Conservation (phyloP, 306 rosid species). For the Gillenia trifoliata region DNA sequence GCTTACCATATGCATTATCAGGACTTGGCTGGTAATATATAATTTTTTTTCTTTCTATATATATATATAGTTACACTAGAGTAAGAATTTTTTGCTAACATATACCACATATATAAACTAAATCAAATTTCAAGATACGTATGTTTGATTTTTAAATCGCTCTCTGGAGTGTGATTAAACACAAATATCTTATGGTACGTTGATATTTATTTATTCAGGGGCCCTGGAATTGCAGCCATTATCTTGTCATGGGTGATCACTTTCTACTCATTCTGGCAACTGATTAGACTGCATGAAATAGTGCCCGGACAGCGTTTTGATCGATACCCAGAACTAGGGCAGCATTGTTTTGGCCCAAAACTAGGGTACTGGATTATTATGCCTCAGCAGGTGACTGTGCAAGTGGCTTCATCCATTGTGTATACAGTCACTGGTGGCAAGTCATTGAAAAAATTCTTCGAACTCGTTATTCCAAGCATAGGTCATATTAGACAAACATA, state of each 20-base stretch:
- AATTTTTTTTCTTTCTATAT: not conserved
- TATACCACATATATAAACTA: not conserved
- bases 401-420: conserved; percentile 52
- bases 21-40: conserved; percentile 33
- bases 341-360: conserved; percentile 39
- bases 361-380: conserved; percentile 48
- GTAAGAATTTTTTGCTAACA: not conserved
- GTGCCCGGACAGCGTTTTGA: conserved; percentile 52
- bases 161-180: not conserved
- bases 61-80: no score
- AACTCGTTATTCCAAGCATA: not conserved
- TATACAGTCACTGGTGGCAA: conserved; percentile 67
- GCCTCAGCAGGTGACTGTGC: conserved; percentile 54
- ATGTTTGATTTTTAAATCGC: not conserved
- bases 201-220: conserved; percentile 24
- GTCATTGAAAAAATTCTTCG: conserved; percentile 53
- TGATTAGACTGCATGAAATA: conserved; percentile 49
- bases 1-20: conserved; percentile 31
- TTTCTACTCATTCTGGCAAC: conserved; percentile 60
- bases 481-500: conserved; percentile 32
- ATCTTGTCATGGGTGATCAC: conserved; percentile 52
- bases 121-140: not conserved
- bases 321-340: conserved; percentile 52
- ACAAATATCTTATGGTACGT: not conserved
- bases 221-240: conserved; percentile 32